A percentile compares a stretch with the other conserved stretches of the same genome.
phyloP scores from a whole-genome alignment of 495 filamentous ascomycete species.

The Aspergillus biplanus region DNA sequence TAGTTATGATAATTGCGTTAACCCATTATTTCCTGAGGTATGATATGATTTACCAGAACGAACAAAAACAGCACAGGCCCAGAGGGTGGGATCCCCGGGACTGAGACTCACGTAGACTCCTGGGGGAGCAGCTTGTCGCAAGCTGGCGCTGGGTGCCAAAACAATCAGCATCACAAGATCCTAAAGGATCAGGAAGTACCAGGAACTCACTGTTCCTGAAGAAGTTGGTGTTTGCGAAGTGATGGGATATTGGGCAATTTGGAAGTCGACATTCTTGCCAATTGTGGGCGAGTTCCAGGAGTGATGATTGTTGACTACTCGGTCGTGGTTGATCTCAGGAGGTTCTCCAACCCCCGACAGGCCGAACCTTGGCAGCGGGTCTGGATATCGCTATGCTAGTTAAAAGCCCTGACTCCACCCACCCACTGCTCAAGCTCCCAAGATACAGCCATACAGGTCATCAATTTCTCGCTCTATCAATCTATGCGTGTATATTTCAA shows the following conservation, averaged over 20 bases:
- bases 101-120: slow-evolving; percentile 85
- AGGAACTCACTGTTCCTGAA: slow-evolving; percentile 73
- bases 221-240: slow-evolving; percentile 66
- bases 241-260: slow-evolving; percentile 48
- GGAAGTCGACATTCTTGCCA: slow-evolving; percentile 43
- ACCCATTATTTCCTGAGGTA: not conserved
- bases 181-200: not conserved
- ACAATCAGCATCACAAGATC: slow-evolving; percentile 5
- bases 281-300: not conserved
- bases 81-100: slow-evolving; percentile 77
- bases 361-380: slow-evolving; percentile 6
- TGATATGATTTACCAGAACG: slow-evolving; percentile 64
- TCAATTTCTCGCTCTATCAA: not conserved
- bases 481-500: not conserved
- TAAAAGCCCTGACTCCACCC: not conserved
- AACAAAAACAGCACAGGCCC: slow-evolving; percentile 90
- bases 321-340: slow-evolving; percentile 3
- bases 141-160: slow-evolving; percentile 62
- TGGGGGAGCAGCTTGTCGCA: slow-evolving; percentile 78
- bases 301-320: not conserved
- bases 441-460: not conserved
- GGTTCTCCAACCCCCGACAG: not conserved
- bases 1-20: not conserved
- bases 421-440: not conserved
- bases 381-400: not conserved